Percentiles rank a stretch among this genome's conserved stretches.
Conservation (phyloP, 129 eudicot genomes). For the Centaurea solstitialis region DNA sequence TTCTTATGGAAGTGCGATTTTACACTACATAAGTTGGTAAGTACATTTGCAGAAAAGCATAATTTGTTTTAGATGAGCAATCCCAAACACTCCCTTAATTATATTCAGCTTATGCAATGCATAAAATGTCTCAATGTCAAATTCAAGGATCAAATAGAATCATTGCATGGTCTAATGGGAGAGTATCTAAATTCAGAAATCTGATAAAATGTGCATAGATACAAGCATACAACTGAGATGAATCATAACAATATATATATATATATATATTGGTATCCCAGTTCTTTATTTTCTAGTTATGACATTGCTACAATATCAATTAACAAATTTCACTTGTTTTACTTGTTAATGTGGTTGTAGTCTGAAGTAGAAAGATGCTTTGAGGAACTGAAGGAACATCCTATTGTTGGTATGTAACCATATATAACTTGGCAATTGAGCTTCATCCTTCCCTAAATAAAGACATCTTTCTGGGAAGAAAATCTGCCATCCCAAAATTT, state of each 20-base stretch:
- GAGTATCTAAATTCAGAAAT: not conserved
- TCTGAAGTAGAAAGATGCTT: not conserved
- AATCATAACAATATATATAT: not conserved
- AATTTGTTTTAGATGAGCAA: no score
- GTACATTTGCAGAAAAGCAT: no score
- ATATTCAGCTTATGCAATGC: not conserved
- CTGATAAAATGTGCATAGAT: not conserved
- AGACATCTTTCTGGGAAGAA: not conserved
- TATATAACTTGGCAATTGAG: not conserved
- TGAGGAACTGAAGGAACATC: not conserved
- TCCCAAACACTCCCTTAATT: no score
- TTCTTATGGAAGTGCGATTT: no score
- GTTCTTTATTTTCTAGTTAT: not conserved
- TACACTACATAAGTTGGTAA: no score
- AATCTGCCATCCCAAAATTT: not conserved
- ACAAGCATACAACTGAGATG: no score
- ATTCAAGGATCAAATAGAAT: not conserved
- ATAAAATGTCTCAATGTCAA: not conserved
- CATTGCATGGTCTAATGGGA: not conserved
- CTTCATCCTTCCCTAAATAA: not conserved
- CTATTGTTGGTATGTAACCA: not conserved
- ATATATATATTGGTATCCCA: not conserved
- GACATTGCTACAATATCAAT: not conserved
- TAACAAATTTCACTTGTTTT: not conserved
- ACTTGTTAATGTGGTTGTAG: not conserved